Base-by-base conservation (phyloP, 805 yeast genomes). In the Suhomyces prunicola region DNA sequence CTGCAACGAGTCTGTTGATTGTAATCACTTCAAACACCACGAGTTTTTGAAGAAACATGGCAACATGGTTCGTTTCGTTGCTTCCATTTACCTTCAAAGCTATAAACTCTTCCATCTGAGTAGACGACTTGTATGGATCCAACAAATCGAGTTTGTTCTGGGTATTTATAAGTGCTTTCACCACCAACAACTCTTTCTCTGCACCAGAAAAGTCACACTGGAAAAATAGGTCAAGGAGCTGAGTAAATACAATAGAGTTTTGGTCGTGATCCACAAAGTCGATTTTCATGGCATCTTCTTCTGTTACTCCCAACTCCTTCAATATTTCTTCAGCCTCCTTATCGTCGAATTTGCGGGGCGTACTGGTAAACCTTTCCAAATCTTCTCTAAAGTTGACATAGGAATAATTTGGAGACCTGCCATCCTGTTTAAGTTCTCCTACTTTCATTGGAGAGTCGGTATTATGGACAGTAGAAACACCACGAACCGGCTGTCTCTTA, bases 371-470 rank as follows among this genome's bases (percentile, higher is more conserved):
- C 13, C 39, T 46, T 19, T 65, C 64, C 36, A 73, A 59, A 42
- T 70, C 73, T 13, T 56, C 56, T 31, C 64, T 60, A 50, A 74
- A 72, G 8, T 60, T 64, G 12, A 59, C 62, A 4, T 58, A 56
- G 8, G 42, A 19, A 23, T 47, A 47, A 7, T 47, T 35, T 8
- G 19, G 19, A 1, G 67, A 58, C 42, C 62, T 66, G 3, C 48
- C 46, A 24, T 65, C 68, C 7, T 61, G 6, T 53, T 57, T 35
- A n/a, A 46, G 46, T 4, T 60, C 62, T 2, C 57, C 63, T 2
- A 71, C 63, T 36, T 64, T 68, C 66, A 73, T 60, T 0, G 78
- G 78, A 1, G 77, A 69, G 7, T 72, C 77, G 4, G 49, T 35
- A n/a, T 22, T 23, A 5, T 35, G 15, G 13, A 7, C 6, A 9